Percentiles rank a stretch among this genome's conserved stretches.
phyloP scores from a whole-genome alignment of 371 early-diverging fungal species.

The Mortierella sp. region DNA sequence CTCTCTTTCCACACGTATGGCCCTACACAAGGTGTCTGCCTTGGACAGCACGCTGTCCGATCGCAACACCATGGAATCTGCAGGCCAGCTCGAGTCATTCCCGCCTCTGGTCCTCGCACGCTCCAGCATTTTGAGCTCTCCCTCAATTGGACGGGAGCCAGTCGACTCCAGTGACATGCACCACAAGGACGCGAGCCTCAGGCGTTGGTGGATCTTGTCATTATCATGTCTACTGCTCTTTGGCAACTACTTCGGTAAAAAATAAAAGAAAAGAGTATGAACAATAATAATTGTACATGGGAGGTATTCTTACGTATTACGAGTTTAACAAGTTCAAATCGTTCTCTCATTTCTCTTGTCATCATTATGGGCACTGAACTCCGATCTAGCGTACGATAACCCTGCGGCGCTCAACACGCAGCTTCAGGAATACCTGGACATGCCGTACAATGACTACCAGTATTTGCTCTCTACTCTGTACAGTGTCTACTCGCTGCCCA shows the following conservation, averaged over 20 bases:
- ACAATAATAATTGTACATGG: too few species aligned
- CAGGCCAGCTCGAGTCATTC: conserved; percentile 35
- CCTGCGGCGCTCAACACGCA: conserved; percentile 73
- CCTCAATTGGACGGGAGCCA: conserved; percentile 12
- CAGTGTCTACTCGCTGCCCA: conserved; percentile 80
- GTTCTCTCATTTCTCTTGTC: too few species aligned
- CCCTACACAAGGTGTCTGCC: conserved; percentile 9
- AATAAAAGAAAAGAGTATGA: too few species aligned
- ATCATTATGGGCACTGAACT: too few species aligned
- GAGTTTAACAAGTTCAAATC: too few species aligned
- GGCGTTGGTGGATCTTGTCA: conserved; percentile 61
- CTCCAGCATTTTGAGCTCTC: conserved; percentile 25
- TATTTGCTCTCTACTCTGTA: conserved; percentile 76
- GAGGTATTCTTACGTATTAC: too few species aligned
- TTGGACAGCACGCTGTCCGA: conserved; percentile 17
- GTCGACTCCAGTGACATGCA: not conserved
- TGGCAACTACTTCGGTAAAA: conserved; percentile 69
- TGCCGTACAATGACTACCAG: conserved; percentile 70
- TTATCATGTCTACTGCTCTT: conserved; percentile 67
- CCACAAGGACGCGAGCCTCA: not conserved
- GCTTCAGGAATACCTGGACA: conserved; percentile 64
- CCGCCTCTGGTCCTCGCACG: conserved; percentile 27
- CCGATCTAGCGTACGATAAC: conserved; percentile 72
- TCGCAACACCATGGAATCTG: not conserved
- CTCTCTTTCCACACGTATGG: not conserved